Evolutionary conservation across 371 early-diverging fungal genomes (phyloP), one percentile per base, ranked within the genome.

Genomic region (Choanephora cucurbitarum): DNA sequence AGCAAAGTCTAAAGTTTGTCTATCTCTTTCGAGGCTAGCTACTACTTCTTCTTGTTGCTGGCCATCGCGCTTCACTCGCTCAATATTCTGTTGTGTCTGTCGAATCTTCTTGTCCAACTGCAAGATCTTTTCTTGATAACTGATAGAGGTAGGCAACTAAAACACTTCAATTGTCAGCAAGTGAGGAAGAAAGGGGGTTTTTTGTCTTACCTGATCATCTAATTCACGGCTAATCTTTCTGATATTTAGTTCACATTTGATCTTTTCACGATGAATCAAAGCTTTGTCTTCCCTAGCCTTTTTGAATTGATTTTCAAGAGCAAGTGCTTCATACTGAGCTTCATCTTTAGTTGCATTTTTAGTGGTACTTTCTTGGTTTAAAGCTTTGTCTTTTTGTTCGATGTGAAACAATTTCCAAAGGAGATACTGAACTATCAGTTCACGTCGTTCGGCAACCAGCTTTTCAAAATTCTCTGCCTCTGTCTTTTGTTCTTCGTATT

Each of bases 341-440:
- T 62, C 57, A 11, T 74, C 67, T 1, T 79, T 66, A 17, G 71
- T 64, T 33, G 65, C 19, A 62, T 44, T 77, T 61, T 46, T 75
- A 49, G 14, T 40, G 0, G 28, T n/a, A 13, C 61, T 62, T 46
- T 70, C 75, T 32, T 77, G 70, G 34, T 83, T 90, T 33, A 88
- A 68, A 1, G 67, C 69, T 10, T 61, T 67, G 17, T 81, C 75
- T 40, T 83, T 83, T 42, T 72, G 54, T 55, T 93, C 91, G 22
- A 91, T 76, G 58, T 97, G 95, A 70, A 83, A 96, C 23, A 97
- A 80, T 60, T 91, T 91, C 94, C 94, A 95, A 33, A 95, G 77
- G 49, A 93, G 69, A 57, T 90, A 87, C 39, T 83, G 80, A 10
- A 86, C 72, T 1, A 84, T 67, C 49, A 89, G 64, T 32, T 84